Evolutionary conservation across 768 basidiomycete genomes (phyloP).

Genomic region (Chalciporus piperatus): DNA sequence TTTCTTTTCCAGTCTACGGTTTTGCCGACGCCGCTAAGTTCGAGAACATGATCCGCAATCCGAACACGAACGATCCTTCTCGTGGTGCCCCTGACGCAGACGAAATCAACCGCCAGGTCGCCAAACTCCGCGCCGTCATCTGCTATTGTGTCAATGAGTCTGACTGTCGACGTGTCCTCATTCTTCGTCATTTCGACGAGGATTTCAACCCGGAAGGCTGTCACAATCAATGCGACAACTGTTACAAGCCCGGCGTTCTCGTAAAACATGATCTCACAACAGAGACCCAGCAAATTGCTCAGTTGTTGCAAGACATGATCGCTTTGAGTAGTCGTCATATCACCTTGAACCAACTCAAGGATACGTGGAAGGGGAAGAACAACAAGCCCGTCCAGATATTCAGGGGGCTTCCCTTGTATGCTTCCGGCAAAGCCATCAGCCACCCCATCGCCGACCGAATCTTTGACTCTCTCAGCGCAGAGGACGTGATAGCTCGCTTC

Average conservation of each 20-base stretch:
- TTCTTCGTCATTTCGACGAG: slow-evolving; percentile 90
- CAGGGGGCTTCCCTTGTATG: slow-evolving; percentile 51
- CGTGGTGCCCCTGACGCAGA: slow-evolving; percentile 34
- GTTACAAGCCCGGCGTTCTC: slow-evolving; percentile 48
- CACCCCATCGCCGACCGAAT: slow-evolving; percentile 62
- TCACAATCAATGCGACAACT: slow-evolving; percentile 78
- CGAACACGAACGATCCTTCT: slow-evolving; percentile 37
- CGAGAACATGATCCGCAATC: slow-evolving; percentile 59
- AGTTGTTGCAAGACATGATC: slow-evolving; percentile 50
- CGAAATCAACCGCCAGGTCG: slow-evolving; percentile 65
- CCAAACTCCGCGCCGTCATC: slow-evolving; percentile 66
- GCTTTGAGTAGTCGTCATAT: slow-evolving; percentile 44
- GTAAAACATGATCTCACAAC: slow-evolving; percentile 59
- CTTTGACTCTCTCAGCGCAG: slow-evolving; percentile 51
- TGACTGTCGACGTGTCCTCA: slow-evolving; percentile 82
- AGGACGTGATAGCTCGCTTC: slow-evolving; percentile 47
- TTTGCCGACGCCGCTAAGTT: slow-evolving; percentile 56
- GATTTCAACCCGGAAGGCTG: slow-evolving; percentile 69
- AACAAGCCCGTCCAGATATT: slow-evolving; percentile 39
- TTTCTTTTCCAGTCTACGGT: slow-evolving; percentile 52
- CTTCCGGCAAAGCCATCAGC: slow-evolving; percentile 48
- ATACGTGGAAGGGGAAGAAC: slow-evolving; percentile 66
- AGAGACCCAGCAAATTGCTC: slow-evolving; percentile 53
- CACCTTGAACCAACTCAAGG: slow-evolving; percentile 58
- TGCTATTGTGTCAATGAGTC: slow-evolving; percentile 76